These are phyloP conservation scores for Phytophthora pluvialis DNA, from an alignment of 352 stramenopile species.

Conservation along the genomic window DNA sequence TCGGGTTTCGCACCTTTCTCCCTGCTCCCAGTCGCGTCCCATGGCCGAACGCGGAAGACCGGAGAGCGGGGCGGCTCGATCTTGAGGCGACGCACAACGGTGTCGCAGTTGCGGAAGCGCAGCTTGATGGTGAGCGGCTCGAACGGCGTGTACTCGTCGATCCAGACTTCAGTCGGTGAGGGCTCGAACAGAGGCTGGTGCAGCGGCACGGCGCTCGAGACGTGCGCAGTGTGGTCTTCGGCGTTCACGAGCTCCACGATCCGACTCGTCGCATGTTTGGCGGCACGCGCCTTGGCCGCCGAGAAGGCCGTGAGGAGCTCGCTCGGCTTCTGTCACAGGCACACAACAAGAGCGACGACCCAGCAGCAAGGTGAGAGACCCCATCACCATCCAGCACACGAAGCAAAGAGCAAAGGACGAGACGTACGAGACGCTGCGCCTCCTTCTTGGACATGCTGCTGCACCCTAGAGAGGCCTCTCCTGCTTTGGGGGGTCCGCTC, in stretches of 20 bases:
- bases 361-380: slow-evolving; percentile 3
- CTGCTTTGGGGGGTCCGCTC: slow-evolving; percentile 5
- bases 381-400: background rate
- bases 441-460: slow-evolving; percentile 29
- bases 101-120: slow-evolving; percentile 93
- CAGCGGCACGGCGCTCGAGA: slow-evolving; percentile 76
- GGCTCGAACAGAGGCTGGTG: slow-evolving; percentile 91
- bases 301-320: slow-evolving; percentile 71
- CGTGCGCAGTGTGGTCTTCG: slow-evolving; percentile 70
- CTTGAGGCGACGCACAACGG: slow-evolving; percentile 90
- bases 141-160: slow-evolving; percentile 94
- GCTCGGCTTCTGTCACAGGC: slow-evolving; percentile 60
- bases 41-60: slow-evolving; percentile 82
- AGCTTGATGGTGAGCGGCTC: slow-evolving; percentile 81
- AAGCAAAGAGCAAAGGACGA: background rate
- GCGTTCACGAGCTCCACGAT: slow-evolving; percentile 78
- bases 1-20: slow-evolving; percentile 3
- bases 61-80: slow-evolving; percentile 86
- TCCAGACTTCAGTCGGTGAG: slow-evolving; percentile 83
- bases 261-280: slow-evolving; percentile 39
- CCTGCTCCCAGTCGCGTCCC: slow-evolving; percentile 16
- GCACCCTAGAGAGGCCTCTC: background rate
- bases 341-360: background rate
- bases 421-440: slow-evolving; percentile 29
- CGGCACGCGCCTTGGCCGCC: slow-evolving; percentile 54